Evolutionary conservation across 2,329 filamentous ascomycete genomes (phyloP).

Genomic region (Fusarium agapanthi): DNA sequence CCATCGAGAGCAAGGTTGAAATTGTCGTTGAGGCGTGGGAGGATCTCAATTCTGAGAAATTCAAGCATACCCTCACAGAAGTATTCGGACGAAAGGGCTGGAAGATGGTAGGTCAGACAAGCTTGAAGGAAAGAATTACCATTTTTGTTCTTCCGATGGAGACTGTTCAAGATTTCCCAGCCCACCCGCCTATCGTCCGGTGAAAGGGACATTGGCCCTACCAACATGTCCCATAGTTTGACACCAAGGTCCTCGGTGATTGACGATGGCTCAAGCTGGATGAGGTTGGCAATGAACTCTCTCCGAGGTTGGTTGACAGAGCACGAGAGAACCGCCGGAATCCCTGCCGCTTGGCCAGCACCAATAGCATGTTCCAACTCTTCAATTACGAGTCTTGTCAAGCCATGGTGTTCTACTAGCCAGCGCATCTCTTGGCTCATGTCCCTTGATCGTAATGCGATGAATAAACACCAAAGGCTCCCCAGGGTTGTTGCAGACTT

Average conservation of each 20-base stretch:
- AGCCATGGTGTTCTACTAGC: conserved; percentile 68
- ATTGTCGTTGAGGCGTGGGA: conserved; percentile 56
- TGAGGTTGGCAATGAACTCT: conserved; percentile 65
- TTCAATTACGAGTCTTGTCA: conserved; percentile 69
- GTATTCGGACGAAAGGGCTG: conserved; percentile 62
- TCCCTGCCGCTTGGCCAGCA: conserved; percentile 46
- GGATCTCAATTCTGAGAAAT: conserved; percentile 65
- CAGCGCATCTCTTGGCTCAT: conserved; percentile 61
- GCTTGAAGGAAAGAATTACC: conserved; percentile 63
- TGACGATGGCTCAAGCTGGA: conserved; percentile 67
- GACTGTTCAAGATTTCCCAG: conserved; percentile 72
- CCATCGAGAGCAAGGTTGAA: conserved; percentile 60
- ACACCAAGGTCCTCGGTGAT: conserved; percentile 70
- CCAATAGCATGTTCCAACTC: conserved; percentile 68
- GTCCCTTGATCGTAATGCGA: conserved; percentile 55
- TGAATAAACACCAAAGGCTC: conserved; percentile 72
- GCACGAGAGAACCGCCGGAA: conserved; percentile 57
- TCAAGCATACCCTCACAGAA: conserved; percentile 70
- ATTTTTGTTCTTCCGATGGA: conserved; percentile 53
- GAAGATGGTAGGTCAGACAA: conserved; percentile 66
- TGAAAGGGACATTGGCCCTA: conserved; percentile 70
- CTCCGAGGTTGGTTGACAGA: conserved; percentile 61
- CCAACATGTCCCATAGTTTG: conserved; percentile 76
- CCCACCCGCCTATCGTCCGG: conserved; percentile 69
- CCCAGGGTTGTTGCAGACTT: conserved; percentile 73